phyloP scores from a whole-genome alignment of 441 rosid species.

The Bruguiera hainesii region DNA sequence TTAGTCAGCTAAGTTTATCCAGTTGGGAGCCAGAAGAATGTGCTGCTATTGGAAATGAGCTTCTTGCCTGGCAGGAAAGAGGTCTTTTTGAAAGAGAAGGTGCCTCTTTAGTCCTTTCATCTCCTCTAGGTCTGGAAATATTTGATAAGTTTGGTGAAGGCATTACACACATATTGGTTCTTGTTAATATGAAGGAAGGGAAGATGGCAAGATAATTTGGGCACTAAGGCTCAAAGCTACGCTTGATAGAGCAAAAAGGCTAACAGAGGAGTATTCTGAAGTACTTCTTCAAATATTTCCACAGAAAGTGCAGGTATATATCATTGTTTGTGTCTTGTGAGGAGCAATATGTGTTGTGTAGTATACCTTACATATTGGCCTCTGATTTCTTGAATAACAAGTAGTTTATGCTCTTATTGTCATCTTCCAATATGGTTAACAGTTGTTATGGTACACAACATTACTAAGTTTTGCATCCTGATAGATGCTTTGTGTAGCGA shows the following conservation, averaged over 20 bases:
- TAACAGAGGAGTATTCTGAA: conserved; percentile 94
- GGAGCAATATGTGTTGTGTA: not conserved
- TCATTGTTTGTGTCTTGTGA: conserved; percentile 2
- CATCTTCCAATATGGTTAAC: not conserved
- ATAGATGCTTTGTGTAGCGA: not conserved
- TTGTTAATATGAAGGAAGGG: conserved; percentile 51
- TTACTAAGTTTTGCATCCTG: conserved; percentile 1
- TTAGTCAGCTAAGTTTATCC: conserved; percentile 80
- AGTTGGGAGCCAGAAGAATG: conserved; percentile 96
- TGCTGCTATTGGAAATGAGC: conserved; percentile 74
- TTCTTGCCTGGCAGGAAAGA: conserved; percentile 79
- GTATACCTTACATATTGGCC: not conserved
- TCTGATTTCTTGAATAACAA: conserved; percentile 4
- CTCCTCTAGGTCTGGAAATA: conserved; percentile 10
- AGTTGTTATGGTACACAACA: not conserved
- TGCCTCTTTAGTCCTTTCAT: conserved; percentile 24
- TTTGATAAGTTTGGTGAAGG: conserved; percentile 2
- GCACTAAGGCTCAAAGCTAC: conserved; percentile 93
- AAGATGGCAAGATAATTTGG: conserved; percentile 88
- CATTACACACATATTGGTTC: conserved; percentile 2
- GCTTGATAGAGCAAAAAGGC: conserved; percentile 88
- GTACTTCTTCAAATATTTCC: conserved; percentile 82
- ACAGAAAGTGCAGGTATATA: conserved; percentile 74
- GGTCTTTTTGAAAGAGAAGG: conserved; percentile 79
- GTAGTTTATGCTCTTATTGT: conserved; percentile 1